A percentile compares a stretch with the other conserved stretches of the same genome.
phyloP scores from a whole-genome alignment of 2,329 filamentous ascomycete species.

The Xylariaceae sp. region DNA sequence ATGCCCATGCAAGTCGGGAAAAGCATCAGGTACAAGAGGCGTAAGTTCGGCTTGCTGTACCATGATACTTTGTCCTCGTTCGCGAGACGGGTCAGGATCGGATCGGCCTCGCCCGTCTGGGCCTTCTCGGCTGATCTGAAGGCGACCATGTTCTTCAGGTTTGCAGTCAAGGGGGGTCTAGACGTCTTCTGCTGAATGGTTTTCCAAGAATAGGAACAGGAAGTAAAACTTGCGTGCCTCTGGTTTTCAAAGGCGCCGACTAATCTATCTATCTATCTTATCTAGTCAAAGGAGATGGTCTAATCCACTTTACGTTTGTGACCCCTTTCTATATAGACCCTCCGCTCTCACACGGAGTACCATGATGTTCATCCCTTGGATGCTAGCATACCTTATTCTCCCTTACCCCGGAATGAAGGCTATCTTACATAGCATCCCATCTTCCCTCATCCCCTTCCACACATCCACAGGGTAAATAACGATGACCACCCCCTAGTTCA shows the following conservation, averaged over 20 bases:
- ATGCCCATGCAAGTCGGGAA: conserved; percentile 58
- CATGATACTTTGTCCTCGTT: conserved; percentile 41
- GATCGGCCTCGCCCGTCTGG: conserved; percentile 29
- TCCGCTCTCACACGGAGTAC: too few species aligned
- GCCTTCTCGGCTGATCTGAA: conserved; percentile 18
- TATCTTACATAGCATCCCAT: too few species aligned
- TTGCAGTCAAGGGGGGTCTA: not conserved
- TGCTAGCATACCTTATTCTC: too few species aligned
- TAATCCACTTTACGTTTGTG: too few species aligned
- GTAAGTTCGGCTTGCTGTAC: conserved; percentile 56
- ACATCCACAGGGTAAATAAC: not conserved
- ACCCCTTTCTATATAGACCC: too few species aligned
- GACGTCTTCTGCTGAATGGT: not conserved
- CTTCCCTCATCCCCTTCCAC: not conserved
- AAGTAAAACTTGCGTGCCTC: not conserved
- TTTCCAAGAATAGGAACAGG: not conserved
- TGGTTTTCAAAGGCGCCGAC: not conserved
- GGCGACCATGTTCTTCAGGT: conserved; percentile 17
- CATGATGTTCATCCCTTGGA: too few species aligned
- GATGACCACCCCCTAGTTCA: not conserved
- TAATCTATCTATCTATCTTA: not conserved
- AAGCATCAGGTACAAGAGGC: conserved; percentile 50
- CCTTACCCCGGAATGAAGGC: too few species aligned
- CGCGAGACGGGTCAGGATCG: conserved; percentile 35
- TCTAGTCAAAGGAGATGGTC: too few species aligned